phyloP scores from a whole-genome alignment of 1,284 basidiomycete genomes.

The Microbotryum silenes-acaulis region DNA sequence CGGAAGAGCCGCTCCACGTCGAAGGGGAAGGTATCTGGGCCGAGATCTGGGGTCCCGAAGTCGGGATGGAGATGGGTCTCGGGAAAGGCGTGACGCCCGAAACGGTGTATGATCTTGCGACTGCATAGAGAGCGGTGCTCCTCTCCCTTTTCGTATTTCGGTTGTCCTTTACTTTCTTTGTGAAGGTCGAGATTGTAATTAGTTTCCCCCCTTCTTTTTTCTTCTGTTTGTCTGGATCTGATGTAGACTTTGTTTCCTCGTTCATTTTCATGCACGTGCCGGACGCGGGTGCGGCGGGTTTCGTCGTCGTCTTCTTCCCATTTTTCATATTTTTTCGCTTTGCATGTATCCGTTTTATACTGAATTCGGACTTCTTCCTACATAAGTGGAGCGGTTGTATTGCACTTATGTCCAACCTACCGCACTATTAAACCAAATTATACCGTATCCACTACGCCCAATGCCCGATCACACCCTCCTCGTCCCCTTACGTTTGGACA shows the following conservation, averaged over 20 bases:
- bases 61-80: conserved; percentile 2
- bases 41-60: conserved; percentile 37
- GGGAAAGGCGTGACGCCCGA: conserved; percentile 6
- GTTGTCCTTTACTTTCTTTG: neutral
- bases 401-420: neutral
- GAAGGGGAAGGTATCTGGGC: conserved; percentile 37
- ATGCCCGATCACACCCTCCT: conserved; percentile 28
- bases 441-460: too few relatives aligned
- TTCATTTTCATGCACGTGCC: neutral
- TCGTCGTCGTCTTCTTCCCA: too few relatives aligned
- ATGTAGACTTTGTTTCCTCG: neutral
- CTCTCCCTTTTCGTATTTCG: neutral
- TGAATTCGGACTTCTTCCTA: neutral
- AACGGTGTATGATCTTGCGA: conserved; percentile 11
- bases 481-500: conserved; percentile 32
- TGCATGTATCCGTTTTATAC: too few relatives aligned
- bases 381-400: neutral
- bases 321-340: too few relatives aligned
- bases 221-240: neutral
- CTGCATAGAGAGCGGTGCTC: neutral
- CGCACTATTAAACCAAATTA: too few relatives aligned
- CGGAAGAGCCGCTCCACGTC: conserved; percentile 22
- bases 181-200: neutral
- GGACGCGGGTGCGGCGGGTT: neutral
- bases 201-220: too few relatives aligned